phyloP scores from a whole-genome alignment of 306 rosid genomes.

The Acacia acuminata region DNA sequence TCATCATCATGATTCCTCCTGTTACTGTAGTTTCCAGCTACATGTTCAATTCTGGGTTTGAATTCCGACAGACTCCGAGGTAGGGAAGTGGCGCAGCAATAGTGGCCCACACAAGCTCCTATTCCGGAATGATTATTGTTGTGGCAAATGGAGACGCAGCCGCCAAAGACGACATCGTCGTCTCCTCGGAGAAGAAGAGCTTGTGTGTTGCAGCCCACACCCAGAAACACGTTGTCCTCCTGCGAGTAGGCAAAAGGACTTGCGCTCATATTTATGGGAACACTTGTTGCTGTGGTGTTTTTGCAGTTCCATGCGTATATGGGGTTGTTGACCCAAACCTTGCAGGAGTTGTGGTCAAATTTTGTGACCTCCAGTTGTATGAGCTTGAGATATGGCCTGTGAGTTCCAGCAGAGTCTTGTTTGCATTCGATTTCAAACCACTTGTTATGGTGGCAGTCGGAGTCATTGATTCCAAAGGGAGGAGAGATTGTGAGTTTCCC shows the following conservation, averaged over 20 bases:
- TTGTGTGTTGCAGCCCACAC: background rate
- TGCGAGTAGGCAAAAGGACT: conserved; percentile 38
- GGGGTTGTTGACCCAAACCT: conserved; percentile 22
- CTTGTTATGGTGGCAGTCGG: conserved; percentile 26
- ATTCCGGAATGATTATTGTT: background rate
- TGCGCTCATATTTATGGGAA: conserved; percentile 3
- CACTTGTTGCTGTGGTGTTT: background rate
- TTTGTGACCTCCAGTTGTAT: conserved; percentile 4
- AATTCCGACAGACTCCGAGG: background rate
- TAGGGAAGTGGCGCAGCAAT: background rate
- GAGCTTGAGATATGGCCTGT: conserved; percentile 25
- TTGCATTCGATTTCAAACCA: conserved; percentile 48
- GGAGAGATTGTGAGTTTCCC: conserved; percentile 28
- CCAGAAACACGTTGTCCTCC: background rate
- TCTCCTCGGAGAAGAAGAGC: background rate
- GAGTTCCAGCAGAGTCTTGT: background rate
- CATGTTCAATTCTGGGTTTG: background rate
- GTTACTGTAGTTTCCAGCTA: background rate
- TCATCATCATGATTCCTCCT: no score
- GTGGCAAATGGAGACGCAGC: background rate
- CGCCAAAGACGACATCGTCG: background rate
- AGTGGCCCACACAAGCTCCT: background rate
- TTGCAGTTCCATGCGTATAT: conserved; percentile 20
- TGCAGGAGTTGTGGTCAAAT: background rate
- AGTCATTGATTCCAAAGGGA: conserved; percentile 48